These are phyloP conservation scores for Daldinia sp. DNA, from an alignment of 2,329 filamentous ascomycete species.

Conservation along the genomic window DNA sequence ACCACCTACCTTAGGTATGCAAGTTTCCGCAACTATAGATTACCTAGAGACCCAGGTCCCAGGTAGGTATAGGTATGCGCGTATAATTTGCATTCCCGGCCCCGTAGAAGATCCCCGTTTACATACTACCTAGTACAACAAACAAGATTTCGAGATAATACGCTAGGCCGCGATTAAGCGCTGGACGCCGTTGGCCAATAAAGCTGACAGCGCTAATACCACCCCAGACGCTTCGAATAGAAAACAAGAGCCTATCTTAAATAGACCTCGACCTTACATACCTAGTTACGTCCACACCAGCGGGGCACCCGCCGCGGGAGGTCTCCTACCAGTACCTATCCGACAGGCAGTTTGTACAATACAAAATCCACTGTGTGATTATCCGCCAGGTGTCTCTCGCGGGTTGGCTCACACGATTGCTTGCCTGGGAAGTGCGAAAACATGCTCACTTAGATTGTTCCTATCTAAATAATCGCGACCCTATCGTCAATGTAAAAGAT, in stretches of 20 bases:
- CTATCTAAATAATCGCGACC: not conserved
- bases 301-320: conserved; percentile 8
- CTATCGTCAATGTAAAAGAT: not conserved
- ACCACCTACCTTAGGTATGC: not conserved
- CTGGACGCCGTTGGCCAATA: conserved; percentile 19
- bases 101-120: not conserved
- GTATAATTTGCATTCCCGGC: not conserved
- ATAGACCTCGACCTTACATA: too few relatives aligned
- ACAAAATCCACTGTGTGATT: not conserved
- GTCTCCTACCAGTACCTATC: conserved; percentile 11
- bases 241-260: conserved; percentile 21
- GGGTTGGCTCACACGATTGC: not conserved
- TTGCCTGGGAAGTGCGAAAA: not conserved
- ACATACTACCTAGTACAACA: too few relatives aligned
- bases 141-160: not conserved
- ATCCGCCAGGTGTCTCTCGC: not conserved
- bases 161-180: conserved; percentile 23
- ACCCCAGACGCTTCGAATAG: conserved; percentile 16
- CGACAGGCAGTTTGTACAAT: not conserved
- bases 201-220: conserved; percentile 24
- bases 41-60: not conserved
- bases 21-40: not conserved
- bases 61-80: not conserved
- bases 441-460: not conserved
- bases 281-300: not conserved